A percentile compares a stretch with the other conserved stretches of the same genome.
These are phyloP conservation scores for Pseudohalonectria lignicola DNA, from an alignment of 2,329 filamentous ascomycete species.

Conservation along the genomic window DNA sequence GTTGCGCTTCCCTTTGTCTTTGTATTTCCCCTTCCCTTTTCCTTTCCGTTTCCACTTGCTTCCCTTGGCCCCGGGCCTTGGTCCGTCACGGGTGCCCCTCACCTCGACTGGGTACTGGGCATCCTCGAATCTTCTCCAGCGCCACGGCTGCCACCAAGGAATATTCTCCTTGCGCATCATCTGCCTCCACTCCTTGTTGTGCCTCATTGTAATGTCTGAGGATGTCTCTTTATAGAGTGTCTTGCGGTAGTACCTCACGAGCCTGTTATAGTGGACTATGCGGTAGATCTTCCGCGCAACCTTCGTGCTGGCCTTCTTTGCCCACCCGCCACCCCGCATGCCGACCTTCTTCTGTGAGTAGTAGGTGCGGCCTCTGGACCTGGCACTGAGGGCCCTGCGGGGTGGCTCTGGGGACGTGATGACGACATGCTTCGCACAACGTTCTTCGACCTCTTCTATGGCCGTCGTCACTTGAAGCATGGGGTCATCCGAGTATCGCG, in stretches of 20 bases:
- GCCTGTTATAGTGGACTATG: too few species aligned
- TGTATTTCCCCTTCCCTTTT: too few species aligned
- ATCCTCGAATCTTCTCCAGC: not conserved
- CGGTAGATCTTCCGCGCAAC: not conserved
- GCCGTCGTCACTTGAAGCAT: too few species aligned
- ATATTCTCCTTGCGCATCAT: not conserved
- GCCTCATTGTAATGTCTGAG: not conserved
- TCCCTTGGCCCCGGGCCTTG: not conserved
- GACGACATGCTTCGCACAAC: not conserved
- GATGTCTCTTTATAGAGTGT: not conserved
- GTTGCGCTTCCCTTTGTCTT: too few species aligned
- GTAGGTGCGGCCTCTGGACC: not conserved
- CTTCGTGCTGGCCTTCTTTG: not conserved
- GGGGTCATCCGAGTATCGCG: not conserved
- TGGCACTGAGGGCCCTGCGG: not conserved
- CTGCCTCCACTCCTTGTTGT: not conserved
- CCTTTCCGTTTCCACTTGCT: too few species aligned
- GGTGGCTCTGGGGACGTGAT: not conserved
- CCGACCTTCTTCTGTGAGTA: not conserved
- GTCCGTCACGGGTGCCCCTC: not conserved
- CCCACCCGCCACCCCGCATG: not conserved
- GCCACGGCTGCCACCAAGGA: conserved; percentile 2
- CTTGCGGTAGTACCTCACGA: conserved; percentile 1
- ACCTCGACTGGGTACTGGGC: not conserved
- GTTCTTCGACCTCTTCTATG: not conserved